Conservation (phyloP, 1,284 basidiomycete genomes). For the Athelia psychrophila region DNA sequence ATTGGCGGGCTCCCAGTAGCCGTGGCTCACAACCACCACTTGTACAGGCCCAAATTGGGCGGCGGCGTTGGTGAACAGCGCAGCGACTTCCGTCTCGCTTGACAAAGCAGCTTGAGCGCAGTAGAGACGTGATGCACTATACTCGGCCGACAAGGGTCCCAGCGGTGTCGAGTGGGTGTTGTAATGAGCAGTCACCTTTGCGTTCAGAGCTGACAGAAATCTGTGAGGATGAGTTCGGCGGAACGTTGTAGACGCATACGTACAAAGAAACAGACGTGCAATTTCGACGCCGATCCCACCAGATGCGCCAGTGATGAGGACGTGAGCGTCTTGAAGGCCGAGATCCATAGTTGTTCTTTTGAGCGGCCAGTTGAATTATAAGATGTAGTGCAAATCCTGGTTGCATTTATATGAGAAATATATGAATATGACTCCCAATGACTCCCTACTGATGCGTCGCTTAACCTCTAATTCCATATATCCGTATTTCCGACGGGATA, state of each 20-base stretch:
- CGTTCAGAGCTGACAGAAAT: slow-evolving; percentile 53
- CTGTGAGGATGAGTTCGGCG: not conserved
- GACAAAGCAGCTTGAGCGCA: slow-evolving; percentile 56
- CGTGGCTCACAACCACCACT: slow-evolving; percentile 65
- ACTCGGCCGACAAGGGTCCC: slow-evolving; percentile 36
- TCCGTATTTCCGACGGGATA: too few species aligned
- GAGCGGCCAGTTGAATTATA: too few species aligned
- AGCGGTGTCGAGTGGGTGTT: slow-evolving; percentile 53
- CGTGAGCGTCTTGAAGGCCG: slow-evolving; percentile 32
- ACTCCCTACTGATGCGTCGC: too few species aligned
- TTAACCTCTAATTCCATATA: too few species aligned
- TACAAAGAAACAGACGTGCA: slow-evolving; percentile 46
- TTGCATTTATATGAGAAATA: too few species aligned
- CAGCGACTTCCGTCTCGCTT: slow-evolving; percentile 47
- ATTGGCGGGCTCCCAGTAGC: slow-evolving; percentile 45
- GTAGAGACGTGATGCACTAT: slow-evolving; percentile 32
- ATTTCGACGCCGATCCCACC: slow-evolving; percentile 68
- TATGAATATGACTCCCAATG: too few species aligned
- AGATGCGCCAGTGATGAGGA: slow-evolving; percentile 53
- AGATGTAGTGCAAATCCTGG: too few species aligned
- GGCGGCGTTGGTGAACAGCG: slow-evolving; percentile 38
- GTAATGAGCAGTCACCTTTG: slow-evolving; percentile 72
- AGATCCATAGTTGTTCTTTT: slow-evolving; percentile 35
- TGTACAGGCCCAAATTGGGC: slow-evolving; percentile 48
- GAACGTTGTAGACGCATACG: not conserved